These are phyloP conservation scores for Pouteria glomerata DNA, from an alignment of 148 eudicot species.

Conservation along the genomic window DNA sequence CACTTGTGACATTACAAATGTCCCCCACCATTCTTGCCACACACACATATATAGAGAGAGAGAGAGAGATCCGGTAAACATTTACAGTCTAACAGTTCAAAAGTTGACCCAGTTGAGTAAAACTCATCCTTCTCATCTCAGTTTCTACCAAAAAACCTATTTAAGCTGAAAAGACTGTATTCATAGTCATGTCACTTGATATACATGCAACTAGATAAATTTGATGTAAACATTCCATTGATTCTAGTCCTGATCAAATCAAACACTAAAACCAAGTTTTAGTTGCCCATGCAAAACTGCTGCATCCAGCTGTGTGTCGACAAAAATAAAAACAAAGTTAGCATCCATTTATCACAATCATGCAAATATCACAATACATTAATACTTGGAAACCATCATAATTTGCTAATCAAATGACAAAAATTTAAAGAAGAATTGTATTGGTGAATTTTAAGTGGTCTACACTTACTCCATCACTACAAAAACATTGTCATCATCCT, in stretches of 20 bases:
- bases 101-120: not conserved
- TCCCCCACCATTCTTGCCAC: not conserved
- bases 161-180: not conserved
- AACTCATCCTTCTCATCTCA: conserved; percentile 2
- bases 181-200: no score
- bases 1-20: not conserved
- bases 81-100: not conserved
- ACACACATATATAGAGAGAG: not conserved
- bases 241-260: not conserved
- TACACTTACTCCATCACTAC: conserved; percentile 87
- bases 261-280: not conserved
- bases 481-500: conserved; percentile 83
- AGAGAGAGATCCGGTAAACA: not conserved
- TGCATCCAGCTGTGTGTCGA: not conserved
- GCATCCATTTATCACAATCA: not conserved
- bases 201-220: not conserved
- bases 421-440: not conserved
- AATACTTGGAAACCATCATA: no score
- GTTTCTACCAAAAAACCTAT: not conserved
- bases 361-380: no score
- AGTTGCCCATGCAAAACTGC: not conserved
- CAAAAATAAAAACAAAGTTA: not conserved
- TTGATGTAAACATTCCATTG: not conserved
- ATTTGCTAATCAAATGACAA: not conserved
- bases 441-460: not conserved